Percentiles rank a stretch among this genome's conserved stretches.
Conservation (phyloP, 2,329 filamentous ascomycete genomes). For the Claviceps fusiformis region DNA sequence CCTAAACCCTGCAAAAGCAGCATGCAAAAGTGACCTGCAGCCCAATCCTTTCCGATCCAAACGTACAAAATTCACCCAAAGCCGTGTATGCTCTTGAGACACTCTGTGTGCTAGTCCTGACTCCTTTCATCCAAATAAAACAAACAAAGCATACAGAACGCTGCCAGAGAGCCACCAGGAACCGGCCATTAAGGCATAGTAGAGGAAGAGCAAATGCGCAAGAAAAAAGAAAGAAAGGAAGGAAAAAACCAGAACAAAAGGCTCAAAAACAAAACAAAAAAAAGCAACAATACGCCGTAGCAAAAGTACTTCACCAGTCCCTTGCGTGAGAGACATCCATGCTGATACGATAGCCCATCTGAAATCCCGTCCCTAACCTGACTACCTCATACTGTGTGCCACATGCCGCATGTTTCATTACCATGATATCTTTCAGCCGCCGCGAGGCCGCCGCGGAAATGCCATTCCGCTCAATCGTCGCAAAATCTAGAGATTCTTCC, state of each 20-base stretch:
- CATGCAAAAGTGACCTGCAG: too few relatives aligned
- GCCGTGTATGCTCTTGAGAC: background rate
- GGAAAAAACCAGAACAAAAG: background rate
- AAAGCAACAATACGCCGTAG: background rate
- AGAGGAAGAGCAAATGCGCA: background rate
- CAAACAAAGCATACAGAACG: background rate
- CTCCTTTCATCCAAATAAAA: constrained; percentile 3
- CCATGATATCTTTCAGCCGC: constrained; percentile 14
- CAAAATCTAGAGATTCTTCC: background rate
- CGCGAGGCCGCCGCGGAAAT: constrained; percentile 15
- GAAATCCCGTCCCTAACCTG: background rate
- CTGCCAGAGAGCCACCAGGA: background rate
- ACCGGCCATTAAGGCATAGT: background rate
- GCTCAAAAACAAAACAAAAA: background rate
- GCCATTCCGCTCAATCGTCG: background rate
- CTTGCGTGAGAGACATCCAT: background rate
- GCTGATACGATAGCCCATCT: background rate
- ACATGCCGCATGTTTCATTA: constrained; percentile 10
- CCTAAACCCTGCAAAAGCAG: background rate
- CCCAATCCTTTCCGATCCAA: constrained; percentile 1
- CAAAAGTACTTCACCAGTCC: background rate
- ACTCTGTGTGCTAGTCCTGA: constrained; percentile 2
- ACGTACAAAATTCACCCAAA: constrained; percentile 3
- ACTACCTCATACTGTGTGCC: background rate
- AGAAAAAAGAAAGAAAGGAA: background rate